These are phyloP conservation scores for Eucalyptus cloeziana DNA, from an alignment of 345 rosid species.

Conservation along the genomic window DNA sequence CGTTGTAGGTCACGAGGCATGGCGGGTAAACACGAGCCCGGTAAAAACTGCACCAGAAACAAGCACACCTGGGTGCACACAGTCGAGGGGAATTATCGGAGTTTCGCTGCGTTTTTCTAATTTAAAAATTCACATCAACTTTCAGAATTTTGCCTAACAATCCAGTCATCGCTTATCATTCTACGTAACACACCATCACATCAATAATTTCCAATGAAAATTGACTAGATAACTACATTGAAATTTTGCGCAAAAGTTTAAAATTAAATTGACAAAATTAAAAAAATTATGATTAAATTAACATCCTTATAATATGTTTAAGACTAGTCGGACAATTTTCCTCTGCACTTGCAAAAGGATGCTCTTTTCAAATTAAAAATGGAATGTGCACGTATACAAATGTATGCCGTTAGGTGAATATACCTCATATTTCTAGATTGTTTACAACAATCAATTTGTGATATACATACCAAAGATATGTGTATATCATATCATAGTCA, in stretches of 20 bases:
- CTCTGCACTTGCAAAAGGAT: no score
- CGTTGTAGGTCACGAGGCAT: not conserved
- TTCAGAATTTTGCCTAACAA: no score
- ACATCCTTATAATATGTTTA: no score
- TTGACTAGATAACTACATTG: no score
- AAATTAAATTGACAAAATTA: no score
- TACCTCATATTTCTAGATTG: not conserved
- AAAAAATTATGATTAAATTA: no score
- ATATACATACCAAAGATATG: not conserved
- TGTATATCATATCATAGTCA: not conserved
- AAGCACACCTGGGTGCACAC: not conserved
- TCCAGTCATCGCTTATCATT: no score
- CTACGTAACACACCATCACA: no score
- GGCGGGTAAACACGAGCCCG: not conserved
- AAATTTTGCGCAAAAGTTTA: fast-evolving
- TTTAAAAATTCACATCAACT: no score
- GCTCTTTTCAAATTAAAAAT: not conserved
- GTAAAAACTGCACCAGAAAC: not conserved
- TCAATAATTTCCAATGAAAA: fast-evolving
- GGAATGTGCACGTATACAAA: fast-evolving
- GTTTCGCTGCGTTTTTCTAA: not conserved
- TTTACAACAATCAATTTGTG: not conserved
- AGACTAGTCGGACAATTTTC: fast-evolving
- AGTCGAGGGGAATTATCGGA: no score
- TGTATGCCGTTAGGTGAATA: not conserved